Evolutionary conservation across 139 green algal species (phyloP).

Genomic region (Medakamo hakoo): DNA sequence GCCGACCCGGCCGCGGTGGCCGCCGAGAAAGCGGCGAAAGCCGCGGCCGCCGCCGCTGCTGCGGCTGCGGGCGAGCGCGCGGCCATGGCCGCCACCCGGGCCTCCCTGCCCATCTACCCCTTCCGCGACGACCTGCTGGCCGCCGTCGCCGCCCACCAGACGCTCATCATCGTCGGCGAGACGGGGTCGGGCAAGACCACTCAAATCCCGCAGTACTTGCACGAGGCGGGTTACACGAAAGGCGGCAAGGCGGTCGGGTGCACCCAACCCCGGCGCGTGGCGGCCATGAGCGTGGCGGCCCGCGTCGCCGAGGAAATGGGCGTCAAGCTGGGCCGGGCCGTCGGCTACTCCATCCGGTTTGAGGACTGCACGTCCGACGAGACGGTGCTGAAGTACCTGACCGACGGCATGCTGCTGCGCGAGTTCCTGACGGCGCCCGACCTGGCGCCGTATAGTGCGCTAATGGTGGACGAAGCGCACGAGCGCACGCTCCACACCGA

Average conservation of each 20-base stretch:
- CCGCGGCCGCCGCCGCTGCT: not conserved
- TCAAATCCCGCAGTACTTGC: slow-evolving; percentile 93
- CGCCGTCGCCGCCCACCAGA: slow-evolving; percentile 73
- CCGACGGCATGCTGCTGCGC: slow-evolving; percentile 93
- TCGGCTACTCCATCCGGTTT: slow-evolving; percentile 96
- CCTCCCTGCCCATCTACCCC: not conserved
- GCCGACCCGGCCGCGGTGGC: slow-evolving; percentile 6
- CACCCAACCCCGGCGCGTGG: slow-evolving; percentile 89
- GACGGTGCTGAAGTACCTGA: slow-evolving; percentile 98
- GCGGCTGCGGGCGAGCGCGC: not conserved
- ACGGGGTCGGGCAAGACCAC: slow-evolving; percentile 89
- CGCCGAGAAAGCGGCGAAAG: slow-evolving; percentile 4
- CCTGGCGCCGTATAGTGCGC: slow-evolving; percentile 69
- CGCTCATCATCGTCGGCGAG: slow-evolving; percentile 93
- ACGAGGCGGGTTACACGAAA: slow-evolving; percentile 88
- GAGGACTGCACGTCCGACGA: slow-evolving; percentile 96
- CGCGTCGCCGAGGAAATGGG: slow-evolving; percentile 85
- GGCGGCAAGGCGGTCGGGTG: slow-evolving; percentile 64
- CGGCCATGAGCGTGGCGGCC: slow-evolving; percentile 89
- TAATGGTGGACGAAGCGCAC: slow-evolving; percentile 97
- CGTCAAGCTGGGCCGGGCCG: slow-evolving; percentile 81
- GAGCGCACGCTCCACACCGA: slow-evolving; percentile 94
- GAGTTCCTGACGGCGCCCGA: slow-evolving; percentile 95
- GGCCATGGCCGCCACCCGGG: not conserved
- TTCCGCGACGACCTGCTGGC: slow-evolving; percentile 46